Base-by-base conservation (phyloP, 257 asterid genomes). In the Nemophila menziesii region DNA sequence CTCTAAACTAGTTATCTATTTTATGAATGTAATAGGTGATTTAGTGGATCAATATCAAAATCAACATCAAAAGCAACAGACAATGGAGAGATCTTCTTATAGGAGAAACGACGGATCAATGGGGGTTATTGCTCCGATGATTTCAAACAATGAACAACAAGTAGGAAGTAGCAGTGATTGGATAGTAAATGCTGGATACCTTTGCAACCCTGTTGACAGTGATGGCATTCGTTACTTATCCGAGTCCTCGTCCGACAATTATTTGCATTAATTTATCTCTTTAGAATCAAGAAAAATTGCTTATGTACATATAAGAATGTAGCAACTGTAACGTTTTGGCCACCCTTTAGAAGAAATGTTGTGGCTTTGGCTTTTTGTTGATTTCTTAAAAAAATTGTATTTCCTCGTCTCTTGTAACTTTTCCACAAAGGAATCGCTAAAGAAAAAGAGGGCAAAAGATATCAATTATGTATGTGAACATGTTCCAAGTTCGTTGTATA, bases 301-400 rank as follows among this genome's bases (percentile, higher is more conserved):
- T 19, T 11, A n/a, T 26, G 33, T 40, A 20, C 23, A 44, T n/a
- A n/a, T 43, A 27, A 58, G 55, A 27, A 46, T 48, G 46, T 55
- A 50, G 41, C 6, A 12, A 12, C 15, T 12, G 49, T 29, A 26
- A 37, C 19, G n/a, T 42, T 44, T 22, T n/a, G 17, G 62, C 68
- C 58, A 29, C 62, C 62, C 62, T 48, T 49, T 9, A 36, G 37
- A 33, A 33, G 26, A 22, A 34, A 21, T 43, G 55, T 42, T 20
- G 68, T 55, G 68, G 68, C n/a, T 48, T 51, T 61, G 62, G 62
- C 68, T 24, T 9, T 24, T 24, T 24, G 6, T 24, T 4, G 9
- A 24, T 24, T 24, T 24, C 33, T 24, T 24, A 24, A 24, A 4
- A 4, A 24, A 4, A 24, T 4, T 24, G 6, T 4, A 9, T 4